Evolutionary conservation across 805 yeast genomes (phyloP).

Genomic region (Jamesozyma piceae): DNA sequence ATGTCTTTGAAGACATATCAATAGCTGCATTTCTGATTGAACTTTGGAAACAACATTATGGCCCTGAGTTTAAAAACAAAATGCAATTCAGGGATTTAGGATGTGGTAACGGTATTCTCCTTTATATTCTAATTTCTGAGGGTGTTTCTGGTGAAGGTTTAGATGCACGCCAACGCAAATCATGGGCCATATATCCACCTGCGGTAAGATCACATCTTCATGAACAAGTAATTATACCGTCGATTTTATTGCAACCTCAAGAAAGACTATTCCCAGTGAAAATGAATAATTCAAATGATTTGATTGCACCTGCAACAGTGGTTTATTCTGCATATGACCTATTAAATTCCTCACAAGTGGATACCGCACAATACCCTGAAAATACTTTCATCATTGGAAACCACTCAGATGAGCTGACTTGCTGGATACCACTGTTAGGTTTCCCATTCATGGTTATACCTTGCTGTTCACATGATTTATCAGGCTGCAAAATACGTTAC

Average conservation of each 20-base stretch:
- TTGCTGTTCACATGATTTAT: slow-evolving; percentile 83
- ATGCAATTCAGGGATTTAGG: slow-evolving; percentile 79
- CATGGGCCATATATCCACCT: slow-evolving; percentile 74
- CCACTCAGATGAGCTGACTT: slow-evolving; percentile 89
- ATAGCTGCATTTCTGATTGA: slow-evolving; percentile 91
- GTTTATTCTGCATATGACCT: slow-evolving; percentile 33
- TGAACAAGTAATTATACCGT: slow-evolving; percentile 81
- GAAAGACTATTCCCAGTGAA: slow-evolving; percentile 40
- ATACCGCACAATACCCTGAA: slow-evolving; percentile 55
- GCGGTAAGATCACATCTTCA: slow-evolving; percentile 46
- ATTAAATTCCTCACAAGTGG: slow-evolving; percentile 44
- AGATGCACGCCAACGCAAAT: slow-evolving; percentile 81
- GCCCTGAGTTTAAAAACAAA: slow-evolving; percentile 26
- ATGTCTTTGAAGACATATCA: slow-evolving; percentile 91
- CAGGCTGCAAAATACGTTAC: slow-evolving; percentile 67
- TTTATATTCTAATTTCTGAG: slow-evolving; percentile 63
- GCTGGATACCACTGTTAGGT: slow-evolving; percentile 87
- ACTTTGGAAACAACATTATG: slow-evolving; percentile 57
- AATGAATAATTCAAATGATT: slow-evolving; percentile 30
- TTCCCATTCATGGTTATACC: slow-evolving; percentile 89
- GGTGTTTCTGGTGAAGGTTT: slow-evolving; percentile 79
- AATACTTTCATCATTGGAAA: slow-evolving; percentile 84
- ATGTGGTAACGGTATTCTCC: slow-evolving; percentile 88
- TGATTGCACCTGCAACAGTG: slow-evolving; percentile 37
- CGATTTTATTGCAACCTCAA: slow-evolving; percentile 58